Evolutionary conservation across 176 grass and related monocot species (phyloP), one percentile per base, ranked within the genome.

Genomic region (Cenchrus purpureus): DNA sequence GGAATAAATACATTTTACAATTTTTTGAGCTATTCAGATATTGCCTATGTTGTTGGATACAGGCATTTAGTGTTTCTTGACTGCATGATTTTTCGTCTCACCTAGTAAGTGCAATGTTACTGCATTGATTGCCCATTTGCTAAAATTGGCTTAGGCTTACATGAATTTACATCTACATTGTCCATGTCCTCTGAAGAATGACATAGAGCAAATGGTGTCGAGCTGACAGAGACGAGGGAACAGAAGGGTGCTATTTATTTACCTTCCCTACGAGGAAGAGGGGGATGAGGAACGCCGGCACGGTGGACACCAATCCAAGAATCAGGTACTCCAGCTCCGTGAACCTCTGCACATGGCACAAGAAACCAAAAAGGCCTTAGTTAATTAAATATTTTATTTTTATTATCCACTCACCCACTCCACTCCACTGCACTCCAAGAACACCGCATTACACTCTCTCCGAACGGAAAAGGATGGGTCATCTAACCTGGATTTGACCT

Each of bases 261-360:
- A 95, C 96, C 91, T 94, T 94, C 20, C 93, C 96, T 28, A 98
- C 96, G 22, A 98, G 50, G 82, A 95, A 80, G 19, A 98, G 78
- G 12, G 96, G 96, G 68, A 98, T 87, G 48, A 98, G 11, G 74
- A 94, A 79, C 54, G 96, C 87, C 25, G 96, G 96, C 44, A 91
- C 77, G 1, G 93, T 90, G 32, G 96, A 98, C 48, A 98, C 88
- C 79, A 98, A 82, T 57, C 89, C 93, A 65, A 98, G 46, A 83
- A 95, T 72, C 25, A 98, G 75, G 87, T 98, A 98, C 83, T 95
- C 91, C 89, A 98, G 71, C 88, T 98, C 93, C 54, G 87, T 92
- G 74, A 98, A 98, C 70, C 79, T 95, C 96, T 98, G 74, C 80
- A 83, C 71, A 50, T 68, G 72, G 7, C 28, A 59, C 65, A 88